Evolutionary conservation across 768 basidiomycete genomes (phyloP), one percentile per base, ranked within the genome.

Genomic region (Leccinum disarticulatum): DNA sequence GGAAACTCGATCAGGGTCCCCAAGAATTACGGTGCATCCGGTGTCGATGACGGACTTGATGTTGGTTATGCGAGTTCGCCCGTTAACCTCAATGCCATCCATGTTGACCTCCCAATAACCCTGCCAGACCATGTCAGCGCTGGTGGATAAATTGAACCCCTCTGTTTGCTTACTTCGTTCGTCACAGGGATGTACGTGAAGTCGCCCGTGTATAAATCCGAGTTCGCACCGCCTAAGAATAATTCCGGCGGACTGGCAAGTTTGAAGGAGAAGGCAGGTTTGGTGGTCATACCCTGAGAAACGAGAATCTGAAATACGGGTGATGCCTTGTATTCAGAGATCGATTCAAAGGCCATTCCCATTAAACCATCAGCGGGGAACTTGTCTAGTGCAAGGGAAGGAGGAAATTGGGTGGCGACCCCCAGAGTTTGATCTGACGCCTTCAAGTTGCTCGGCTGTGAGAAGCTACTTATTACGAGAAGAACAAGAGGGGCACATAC

Each of bases 141-240:
- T 7, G 6, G 10, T 22, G 6, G 31, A 35, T 6, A 52, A 35
- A 17, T 15, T 9, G 14, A 22, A 6, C 46, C 60, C 27, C 33
- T n/a, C 35, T 1, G 15, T 8, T 38, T 17, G 15, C 60, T 62
- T 31, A 64, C 68, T 6, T 54, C 0, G 1, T 55, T 7, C 3
- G 55, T 64, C 1, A 66, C 60, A 46, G 55, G 41, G n/a, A 51
- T n/a, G 22, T 75, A 77, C 8, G 74, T 74, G 70, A 86, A 75
- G 6, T 54, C 54, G 6, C 84, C 83, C 4, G 72, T 78, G 70
- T 80, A 84, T 57, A 78, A 69, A 2, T 64, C 58, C 1, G 59
- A 47, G 67, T 87, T 76, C 9, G 71, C 70, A 48, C 85, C 85
- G 41, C 85, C 85, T n/a, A 87, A 61, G 64, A 75, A 79, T 8